Conservation (phyloP, 257 asterid species). For the Phtheirospermum japonicum region DNA sequence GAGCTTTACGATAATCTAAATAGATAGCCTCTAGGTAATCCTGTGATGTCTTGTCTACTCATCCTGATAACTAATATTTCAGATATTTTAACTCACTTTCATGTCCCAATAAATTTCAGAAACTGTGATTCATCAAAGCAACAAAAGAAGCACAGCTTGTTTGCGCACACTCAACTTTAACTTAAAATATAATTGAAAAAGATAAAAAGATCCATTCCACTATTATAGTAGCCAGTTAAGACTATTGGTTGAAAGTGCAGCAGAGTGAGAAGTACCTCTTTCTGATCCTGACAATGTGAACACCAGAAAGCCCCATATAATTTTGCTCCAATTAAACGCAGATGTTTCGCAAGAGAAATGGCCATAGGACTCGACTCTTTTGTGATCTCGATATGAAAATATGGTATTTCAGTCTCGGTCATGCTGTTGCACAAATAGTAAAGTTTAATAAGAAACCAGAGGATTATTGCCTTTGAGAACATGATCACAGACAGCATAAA, state of each 20-base stretch:
- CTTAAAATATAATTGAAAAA: background rate
- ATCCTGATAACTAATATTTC: background rate
- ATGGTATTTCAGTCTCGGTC: conserved; percentile 61
- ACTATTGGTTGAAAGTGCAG: too few species aligned
- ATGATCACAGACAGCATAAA: conserved; percentile 21
- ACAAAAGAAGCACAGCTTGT: background rate
- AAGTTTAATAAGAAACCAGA: conserved; percentile 14
- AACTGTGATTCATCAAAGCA: conserved; percentile 7
- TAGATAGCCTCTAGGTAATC: conserved; percentile 3
- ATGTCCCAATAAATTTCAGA: background rate
- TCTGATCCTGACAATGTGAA: conserved; percentile 90
- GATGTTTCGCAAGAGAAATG: conserved; percentile 76
- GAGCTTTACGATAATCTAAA: background rate
- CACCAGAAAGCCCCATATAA: conserved; percentile 98
- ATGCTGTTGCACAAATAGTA: conserved; percentile 41
- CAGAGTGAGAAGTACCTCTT: conserved; percentile 54
- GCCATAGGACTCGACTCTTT: conserved; percentile 78
- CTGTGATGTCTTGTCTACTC: background rate
- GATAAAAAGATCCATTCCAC: background rate
- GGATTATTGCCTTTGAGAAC: conserved; percentile 13
- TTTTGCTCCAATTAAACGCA: conserved; percentile 79
- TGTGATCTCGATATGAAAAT: conserved; percentile 55
- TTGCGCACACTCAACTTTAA: background rate
- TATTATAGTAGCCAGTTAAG: background rate
- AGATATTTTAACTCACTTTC: conserved; percentile 9